Evolutionary conservation across 129 eudicot species (phyloP), one percentile per base, ranked within the genome.

Genomic region (Glebionis coronaria): DNA sequence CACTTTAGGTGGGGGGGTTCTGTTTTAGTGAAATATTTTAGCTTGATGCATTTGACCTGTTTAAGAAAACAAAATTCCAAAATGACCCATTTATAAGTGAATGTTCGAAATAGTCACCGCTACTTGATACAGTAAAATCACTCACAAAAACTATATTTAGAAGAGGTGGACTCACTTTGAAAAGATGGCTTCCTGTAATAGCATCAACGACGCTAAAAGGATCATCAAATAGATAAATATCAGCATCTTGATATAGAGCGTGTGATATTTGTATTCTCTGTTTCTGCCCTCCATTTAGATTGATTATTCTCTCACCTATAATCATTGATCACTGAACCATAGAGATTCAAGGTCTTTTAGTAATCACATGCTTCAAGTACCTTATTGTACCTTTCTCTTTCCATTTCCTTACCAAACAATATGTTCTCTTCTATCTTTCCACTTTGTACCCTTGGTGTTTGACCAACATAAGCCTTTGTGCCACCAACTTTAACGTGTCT

Each of bases 371-470:
- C 96, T 61, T 88, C 91, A 16, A 92, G 80, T 13, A 92, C 95
- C 73, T 65, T 82, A 45, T 88, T 84, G 35, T 88, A 92, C 64
- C 57, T 54, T 35, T 59, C 82, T 66, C 70, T 71, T 7, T 86
- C 80, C 98, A 92, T 92, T 35, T 80, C 82, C 67, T 79, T 78
- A 54, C 96, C 98, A 61, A 92, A 92, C 74, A 92, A 54, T 15
- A 88, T 88, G 55, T 92, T 92, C 23, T 92, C 91, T 60, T 80
- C 91, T 5, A n/a, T n/a, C n/a, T n/a, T n/a, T n/a, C n/a, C n/a
- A n/a, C n/a, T n/a, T n/a, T n/a, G n/a, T n/a, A n/a, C 88, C 98
- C 98, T 88, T 7, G 98, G 82, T 2, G 91, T 71, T 73, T 92
- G 98, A 67, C 95, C 82, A 53, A 92, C 96, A 63, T 88, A 92